These are phyloP conservation scores for Peterozyma xylosa DNA, from an alignment of 805 yeast species.

Conservation along the genomic window DNA sequence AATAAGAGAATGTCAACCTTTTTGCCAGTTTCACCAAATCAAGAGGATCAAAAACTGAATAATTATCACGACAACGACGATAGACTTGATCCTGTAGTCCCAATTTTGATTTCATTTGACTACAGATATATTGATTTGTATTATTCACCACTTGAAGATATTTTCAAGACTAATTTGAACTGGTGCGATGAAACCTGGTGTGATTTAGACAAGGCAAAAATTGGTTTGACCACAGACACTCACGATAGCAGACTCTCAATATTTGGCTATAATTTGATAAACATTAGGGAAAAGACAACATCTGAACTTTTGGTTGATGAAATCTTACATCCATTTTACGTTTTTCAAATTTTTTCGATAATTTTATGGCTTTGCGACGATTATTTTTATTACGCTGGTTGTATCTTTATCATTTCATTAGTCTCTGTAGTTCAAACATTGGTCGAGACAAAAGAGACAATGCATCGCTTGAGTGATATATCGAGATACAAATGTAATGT, in stretches of 20 bases:
- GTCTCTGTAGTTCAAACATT: conserved; percentile 75
- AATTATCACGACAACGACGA: conserved; percentile 2
- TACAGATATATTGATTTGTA: conserved; percentile 80
- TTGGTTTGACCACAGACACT: conserved; percentile 64
- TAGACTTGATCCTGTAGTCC: conserved; percentile 58
- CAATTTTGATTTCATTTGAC: conserved; percentile 60
- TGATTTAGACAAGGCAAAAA: conserved; percentile 41
- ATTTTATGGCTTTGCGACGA: conserved; percentile 88
- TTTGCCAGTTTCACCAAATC: conserved; percentile 24
- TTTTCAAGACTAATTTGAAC: conserved; percentile 73
- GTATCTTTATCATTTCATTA: conserved; percentile 82
- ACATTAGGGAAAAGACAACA: conserved; percentile 66
- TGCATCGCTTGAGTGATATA: conserved; percentile 63
- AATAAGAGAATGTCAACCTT: conserved; percentile 68
- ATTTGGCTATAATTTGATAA: conserved; percentile 72
- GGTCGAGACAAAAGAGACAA: conserved; percentile 75
- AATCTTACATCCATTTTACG: conserved; percentile 89
- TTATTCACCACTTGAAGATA: conserved; percentile 82
- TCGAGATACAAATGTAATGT: conserved; percentile 73
- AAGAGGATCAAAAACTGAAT: conserved; percentile 9
- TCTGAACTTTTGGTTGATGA: conserved; percentile 70
- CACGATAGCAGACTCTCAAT: conserved; percentile 64
- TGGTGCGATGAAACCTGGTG: conserved; percentile 87
- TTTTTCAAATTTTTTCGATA: conserved; percentile 90
- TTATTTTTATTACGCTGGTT: conserved; percentile 88